A percentile compares a stretch with the other conserved stretches of the same genome.
These are phyloP conservation scores for Carpinus fangiana DNA, from an alignment of 306 rosid species.

Conservation along the genomic window DNA sequence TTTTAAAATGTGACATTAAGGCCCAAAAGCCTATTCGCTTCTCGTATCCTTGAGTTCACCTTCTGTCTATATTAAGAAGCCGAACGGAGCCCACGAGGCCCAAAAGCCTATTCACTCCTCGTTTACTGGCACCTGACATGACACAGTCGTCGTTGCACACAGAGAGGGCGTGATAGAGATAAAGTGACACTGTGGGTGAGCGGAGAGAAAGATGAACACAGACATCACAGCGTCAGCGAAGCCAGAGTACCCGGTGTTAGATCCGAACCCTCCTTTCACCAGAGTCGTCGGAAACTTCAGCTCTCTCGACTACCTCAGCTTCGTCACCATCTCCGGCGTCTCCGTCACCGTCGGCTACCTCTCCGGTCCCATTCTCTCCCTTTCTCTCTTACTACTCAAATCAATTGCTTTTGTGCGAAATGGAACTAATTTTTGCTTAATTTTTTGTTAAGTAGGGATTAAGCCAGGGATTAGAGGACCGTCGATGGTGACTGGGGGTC, in stretches of 20 bases:
- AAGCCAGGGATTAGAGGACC: constrained; percentile 95
- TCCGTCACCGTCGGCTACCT: constrained; percentile 97
- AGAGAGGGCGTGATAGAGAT: neutral
- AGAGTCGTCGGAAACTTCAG: constrained; percentile 81
- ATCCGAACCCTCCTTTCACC: constrained; percentile 96
- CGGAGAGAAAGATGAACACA: constrained; percentile 63
- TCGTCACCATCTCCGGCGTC: constrained; percentile 81
- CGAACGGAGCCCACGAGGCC: neutral
- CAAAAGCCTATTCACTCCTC: neutral
- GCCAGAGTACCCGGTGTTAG: constrained; percentile 83
- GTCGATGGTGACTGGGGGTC: constrained; percentile 94
- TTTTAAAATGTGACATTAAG: no score
- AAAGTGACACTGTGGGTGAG: neutral
- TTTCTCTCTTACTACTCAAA: neutral
- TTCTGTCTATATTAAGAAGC: neutral
- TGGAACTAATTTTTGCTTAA: neutral
- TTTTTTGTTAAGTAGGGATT: constrained; percentile 49
- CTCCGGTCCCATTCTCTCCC: constrained; percentile 43
- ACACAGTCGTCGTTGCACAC: neutral
- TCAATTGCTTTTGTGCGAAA: neutral
- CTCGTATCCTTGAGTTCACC: no score
- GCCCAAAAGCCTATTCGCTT: no score
- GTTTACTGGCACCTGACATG: neutral
- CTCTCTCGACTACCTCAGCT: constrained; percentile 83
- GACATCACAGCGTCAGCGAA: constrained; percentile 87